phyloP scores from a whole-genome alignment of 805 yeast species.

The Sungouiella thailandica region DNA sequence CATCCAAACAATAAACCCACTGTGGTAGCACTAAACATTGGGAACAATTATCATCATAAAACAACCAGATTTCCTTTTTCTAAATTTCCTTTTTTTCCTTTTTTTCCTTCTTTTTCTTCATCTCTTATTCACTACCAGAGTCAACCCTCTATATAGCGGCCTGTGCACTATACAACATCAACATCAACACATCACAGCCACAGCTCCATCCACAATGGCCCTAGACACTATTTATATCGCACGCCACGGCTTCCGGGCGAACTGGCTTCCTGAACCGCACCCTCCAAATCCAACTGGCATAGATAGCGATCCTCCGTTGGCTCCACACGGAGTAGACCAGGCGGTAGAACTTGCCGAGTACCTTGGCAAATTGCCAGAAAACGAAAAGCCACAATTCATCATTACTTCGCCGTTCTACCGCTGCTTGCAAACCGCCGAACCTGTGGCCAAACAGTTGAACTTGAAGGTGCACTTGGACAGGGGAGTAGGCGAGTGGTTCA shows the following conservation, averaged over 20 bases:
- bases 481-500: slow-evolving; percentile 93
- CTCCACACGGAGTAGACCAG: slow-evolving; percentile 84
- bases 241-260: slow-evolving; percentile 87
- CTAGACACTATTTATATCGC: slow-evolving; percentile 62
- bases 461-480: slow-evolving; percentile 63
- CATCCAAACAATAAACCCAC: too few relatives aligned
- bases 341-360: slow-evolving; percentile 73
- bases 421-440: slow-evolving; percentile 77
- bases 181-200: not conserved
- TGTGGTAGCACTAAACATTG: too few relatives aligned
- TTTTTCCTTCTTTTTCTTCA: too few relatives aligned
- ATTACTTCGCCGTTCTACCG: slow-evolving; percentile 84
- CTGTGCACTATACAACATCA: too few relatives aligned
- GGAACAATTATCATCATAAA: too few relatives aligned
- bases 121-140: too few relatives aligned
- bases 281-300: slow-evolving; percentile 84
- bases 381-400: slow-evolving; percentile 67
- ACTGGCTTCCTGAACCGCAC: slow-evolving; percentile 74
- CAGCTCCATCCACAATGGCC: slow-evolving; percentile 19
- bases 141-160: too few relatives aligned
- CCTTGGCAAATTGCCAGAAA: slow-evolving; percentile 36
- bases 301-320: slow-evolving; percentile 83
- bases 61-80: too few relatives aligned
- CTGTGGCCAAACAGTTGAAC: slow-evolving; percentile 56
- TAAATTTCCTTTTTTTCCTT: too few relatives aligned